Percentiles rank a stretch among this genome's conserved stretches.
Conservation (phyloP, 192 early-diverging fungal species). For the Gorgonomyces haynaldii region DNA sequence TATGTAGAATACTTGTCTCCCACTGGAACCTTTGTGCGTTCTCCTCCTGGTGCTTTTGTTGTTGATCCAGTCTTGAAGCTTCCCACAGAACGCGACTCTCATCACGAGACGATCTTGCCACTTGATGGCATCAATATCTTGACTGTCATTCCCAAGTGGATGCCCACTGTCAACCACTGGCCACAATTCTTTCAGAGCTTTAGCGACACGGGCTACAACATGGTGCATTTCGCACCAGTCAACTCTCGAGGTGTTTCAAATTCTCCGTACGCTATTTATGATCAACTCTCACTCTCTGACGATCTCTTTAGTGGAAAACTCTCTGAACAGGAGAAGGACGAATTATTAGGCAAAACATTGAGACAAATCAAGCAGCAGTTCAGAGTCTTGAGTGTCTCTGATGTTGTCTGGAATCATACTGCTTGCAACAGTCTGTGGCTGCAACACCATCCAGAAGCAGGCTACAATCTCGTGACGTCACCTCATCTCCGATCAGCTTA, state of each 20-base stretch:
- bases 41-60: conserved; percentile 55
- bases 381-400: conserved; percentile 69
- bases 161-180: conserved; percentile 77
- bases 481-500: conserved; percentile 87
- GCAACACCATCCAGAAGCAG: conserved; percentile 89
- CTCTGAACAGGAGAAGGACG: conserved; percentile 47
- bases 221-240: conserved; percentile 95
- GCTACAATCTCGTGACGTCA: conserved; percentile 88
- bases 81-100: conserved; percentile 1
- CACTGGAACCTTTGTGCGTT: neutral
- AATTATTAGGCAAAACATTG: conserved; percentile 44
- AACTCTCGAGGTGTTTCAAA: conserved; percentile 84
- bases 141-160: conserved; percentile 94
- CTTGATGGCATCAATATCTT: conserved; percentile 82
- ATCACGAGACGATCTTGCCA: conserved; percentile 39
- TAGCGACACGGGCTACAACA: conserved; percentile 81
- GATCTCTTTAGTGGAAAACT: conserved; percentile 64
- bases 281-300: conserved; percentile 82
- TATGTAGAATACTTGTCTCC: conserved; percentile 59
- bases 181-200: conserved; percentile 55
- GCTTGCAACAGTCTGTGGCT: conserved; percentile 90
- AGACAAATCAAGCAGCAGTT: conserved; percentile 47
- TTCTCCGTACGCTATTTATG: conserved; percentile 94
- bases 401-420: conserved; percentile 99
- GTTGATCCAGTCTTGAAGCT: conserved; percentile 78